phyloP scores from a whole-genome alignment of 306 rosid species.

The Phaseolus lunatus region DNA sequence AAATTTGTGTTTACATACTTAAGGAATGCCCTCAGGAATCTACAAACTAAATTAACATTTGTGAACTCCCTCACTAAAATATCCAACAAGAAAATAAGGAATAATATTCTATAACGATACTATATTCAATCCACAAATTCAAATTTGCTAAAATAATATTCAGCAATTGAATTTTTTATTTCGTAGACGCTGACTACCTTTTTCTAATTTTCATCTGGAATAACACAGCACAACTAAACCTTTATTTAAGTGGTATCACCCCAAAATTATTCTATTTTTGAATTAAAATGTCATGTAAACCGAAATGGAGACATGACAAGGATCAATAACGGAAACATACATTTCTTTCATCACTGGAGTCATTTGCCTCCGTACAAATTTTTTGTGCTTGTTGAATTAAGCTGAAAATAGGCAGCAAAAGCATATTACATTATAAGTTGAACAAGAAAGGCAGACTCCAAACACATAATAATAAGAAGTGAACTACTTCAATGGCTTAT shows the following conservation, averaged over 20 bases:
- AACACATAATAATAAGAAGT: constrained; percentile 28
- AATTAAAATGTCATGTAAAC: constrained; percentile 32
- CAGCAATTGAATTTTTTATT: background rate
- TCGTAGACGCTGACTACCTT: background rate
- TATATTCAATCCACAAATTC: background rate
- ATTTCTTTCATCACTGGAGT: constrained; percentile 69
- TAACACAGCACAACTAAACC: constrained; percentile 38
- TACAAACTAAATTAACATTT: constrained; percentile 27
- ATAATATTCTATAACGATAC: constrained; percentile 13
- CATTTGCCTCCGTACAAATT: constrained; percentile 60
- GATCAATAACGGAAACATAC: constrained; percentile 59
- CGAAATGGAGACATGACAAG: constrained; percentile 33
- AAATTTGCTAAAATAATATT: constrained; percentile 23
- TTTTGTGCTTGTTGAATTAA: constrained; percentile 86
- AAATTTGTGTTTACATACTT: background rate
- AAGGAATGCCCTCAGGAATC: constrained; percentile 48
- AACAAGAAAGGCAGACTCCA: constrained; percentile 45
- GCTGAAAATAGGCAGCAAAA: constrained; percentile 60
- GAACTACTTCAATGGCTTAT: background rate
- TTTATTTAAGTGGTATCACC: constrained; percentile 23
- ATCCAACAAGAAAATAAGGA: constrained; percentile 27
- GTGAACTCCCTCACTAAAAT: constrained; percentile 25
- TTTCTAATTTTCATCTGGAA: constrained; percentile 29
- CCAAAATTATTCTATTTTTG: constrained; percentile 38
- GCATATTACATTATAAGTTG: constrained; percentile 38